phyloP scores from a whole-genome alignment of 2,329 filamentous ascomycete species.

The Neonectria hederae region DNA sequence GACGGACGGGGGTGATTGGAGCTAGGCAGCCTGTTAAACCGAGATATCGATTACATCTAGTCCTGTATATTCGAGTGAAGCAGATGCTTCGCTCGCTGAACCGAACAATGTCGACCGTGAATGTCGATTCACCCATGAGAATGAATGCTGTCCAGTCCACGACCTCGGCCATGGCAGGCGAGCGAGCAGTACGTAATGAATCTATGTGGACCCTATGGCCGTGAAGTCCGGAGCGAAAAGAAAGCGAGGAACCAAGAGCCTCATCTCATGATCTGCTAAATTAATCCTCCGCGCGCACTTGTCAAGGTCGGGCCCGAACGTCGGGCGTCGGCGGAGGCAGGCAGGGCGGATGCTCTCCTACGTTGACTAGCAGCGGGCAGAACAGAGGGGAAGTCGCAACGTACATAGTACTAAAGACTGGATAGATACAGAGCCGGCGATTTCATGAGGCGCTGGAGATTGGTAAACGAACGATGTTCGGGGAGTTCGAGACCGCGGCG shows the following conservation, averaged over 20 bases:
- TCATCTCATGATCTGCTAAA: neutral
- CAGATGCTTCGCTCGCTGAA: neutral
- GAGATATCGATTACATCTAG: neutral
- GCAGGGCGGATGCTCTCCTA: constrained; percentile 4
- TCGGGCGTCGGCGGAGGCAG: neutral
- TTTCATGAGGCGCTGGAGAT: constrained; percentile 3
- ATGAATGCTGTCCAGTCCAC: neutral
- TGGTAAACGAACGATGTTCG: neutral
- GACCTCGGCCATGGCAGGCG: neutral
- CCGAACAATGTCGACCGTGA: neutral
- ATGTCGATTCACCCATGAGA: neutral
- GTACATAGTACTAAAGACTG: constrained; percentile 5
- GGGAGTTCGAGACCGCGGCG: neutral
- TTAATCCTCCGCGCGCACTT: neutral
- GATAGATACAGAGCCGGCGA: neutral
- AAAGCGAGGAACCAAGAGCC: neutral
- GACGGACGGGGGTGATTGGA: neutral
- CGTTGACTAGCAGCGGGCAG: constrained; percentile 14
- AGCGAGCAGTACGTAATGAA: neutral
- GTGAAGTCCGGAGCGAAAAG: neutral
- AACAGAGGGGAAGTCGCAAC: constrained; percentile 18
- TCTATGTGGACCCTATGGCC: neutral
- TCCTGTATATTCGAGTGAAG: no score
- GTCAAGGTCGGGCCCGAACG: constrained; percentile 1
- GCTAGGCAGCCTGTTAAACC: constrained; percentile 1